Conservation (phyloP, 2,329 filamentous ascomycete genomes). For the Beauveria australis region DNA sequence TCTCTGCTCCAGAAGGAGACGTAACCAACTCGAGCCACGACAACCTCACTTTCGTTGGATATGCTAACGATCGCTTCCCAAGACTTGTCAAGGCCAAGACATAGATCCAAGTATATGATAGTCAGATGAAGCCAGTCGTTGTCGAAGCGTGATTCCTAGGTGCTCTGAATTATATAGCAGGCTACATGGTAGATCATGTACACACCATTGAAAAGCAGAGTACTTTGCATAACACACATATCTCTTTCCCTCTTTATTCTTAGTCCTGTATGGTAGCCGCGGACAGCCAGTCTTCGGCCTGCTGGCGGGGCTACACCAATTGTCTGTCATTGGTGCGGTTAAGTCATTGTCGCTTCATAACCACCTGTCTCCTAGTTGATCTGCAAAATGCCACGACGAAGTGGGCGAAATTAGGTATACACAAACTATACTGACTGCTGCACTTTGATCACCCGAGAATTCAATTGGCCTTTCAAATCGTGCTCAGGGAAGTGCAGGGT, state of each 20-base stretch:
- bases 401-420: too few relatives aligned
- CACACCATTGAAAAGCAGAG: too few relatives aligned
- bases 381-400: too few relatives aligned
- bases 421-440: too few relatives aligned
- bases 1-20: conserved; percentile 9
- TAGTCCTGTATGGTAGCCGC: too few relatives aligned
- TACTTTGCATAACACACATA: too few relatives aligned
- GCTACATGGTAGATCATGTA: too few relatives aligned
- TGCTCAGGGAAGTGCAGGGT: not conserved
- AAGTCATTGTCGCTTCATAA: not conserved
- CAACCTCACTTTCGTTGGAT: not conserved
- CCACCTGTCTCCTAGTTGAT: not conserved
- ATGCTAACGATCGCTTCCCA: not conserved
- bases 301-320: not conserved
- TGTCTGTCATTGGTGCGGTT: not conserved
- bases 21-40: not conserved
- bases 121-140: not conserved
- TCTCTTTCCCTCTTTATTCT: too few relatives aligned
- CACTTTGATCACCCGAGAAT: too few relatives aligned
- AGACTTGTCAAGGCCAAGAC: not conserved
- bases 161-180: too few relatives aligned
- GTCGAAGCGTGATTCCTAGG: not conserved
- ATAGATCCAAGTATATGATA: not conserved
- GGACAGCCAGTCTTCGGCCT: too few relatives aligned
- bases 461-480: too few relatives aligned